phyloP scores from a whole-genome alignment of 2,329 filamentous ascomycete species.

The Trichoderma asperellum region DNA sequence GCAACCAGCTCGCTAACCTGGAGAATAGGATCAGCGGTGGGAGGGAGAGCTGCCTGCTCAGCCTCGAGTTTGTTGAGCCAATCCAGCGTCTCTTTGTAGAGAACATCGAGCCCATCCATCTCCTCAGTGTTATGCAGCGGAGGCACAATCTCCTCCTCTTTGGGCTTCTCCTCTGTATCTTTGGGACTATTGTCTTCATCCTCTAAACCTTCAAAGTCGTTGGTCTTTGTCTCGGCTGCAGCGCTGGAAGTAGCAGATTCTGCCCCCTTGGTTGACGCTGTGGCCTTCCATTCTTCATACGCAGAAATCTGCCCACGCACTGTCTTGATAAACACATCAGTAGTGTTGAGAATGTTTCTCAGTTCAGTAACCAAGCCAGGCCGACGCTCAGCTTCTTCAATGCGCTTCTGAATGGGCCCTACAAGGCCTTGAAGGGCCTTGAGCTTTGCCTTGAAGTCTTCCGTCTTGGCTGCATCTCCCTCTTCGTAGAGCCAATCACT shows the following conservation, averaged over 20 bases:
- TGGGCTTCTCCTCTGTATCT: constrained; percentile 50
- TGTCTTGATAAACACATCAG: constrained; percentile 69
- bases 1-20: constrained; percentile 71
- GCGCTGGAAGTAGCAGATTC: constrained; percentile 49
- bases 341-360: constrained; percentile 71
- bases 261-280: constrained; percentile 50
- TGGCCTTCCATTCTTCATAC: constrained; percentile 64
- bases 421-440: constrained; percentile 78
- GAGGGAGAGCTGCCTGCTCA: constrained; percentile 70
- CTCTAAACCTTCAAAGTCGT: constrained; percentile 75
- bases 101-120: constrained; percentile 64
- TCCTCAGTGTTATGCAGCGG: constrained; percentile 76
- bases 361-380: constrained; percentile 71
- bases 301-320: constrained; percentile 72
- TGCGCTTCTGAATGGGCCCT: constrained; percentile 74
- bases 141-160: constrained; percentile 58
- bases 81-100: constrained; percentile 63
- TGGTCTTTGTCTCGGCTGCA: constrained; percentile 53
- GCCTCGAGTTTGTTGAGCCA: constrained; percentile 78
- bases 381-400: constrained; percentile 71
- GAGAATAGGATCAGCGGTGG: constrained; percentile 75
- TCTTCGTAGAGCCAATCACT: constrained; percentile 93
- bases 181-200: constrained; percentile 61
- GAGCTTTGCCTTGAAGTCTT: constrained; percentile 75
- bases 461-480: constrained; percentile 73